phyloP scores from a whole-genome alignment of 2,329 filamentous ascomycete species.

The Xylaria sp. region DNA sequence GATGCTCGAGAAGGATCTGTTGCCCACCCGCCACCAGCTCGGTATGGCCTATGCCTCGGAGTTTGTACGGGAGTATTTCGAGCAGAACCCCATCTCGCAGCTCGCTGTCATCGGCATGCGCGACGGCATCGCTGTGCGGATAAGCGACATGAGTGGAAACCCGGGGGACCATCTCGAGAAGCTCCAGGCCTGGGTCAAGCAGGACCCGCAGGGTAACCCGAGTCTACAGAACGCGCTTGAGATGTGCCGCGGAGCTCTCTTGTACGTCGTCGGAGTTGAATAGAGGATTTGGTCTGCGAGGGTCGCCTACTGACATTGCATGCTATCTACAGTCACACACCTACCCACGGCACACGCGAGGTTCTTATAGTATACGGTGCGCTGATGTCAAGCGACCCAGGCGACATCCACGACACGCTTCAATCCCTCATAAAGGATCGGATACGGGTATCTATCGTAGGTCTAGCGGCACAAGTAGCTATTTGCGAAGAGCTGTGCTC shows the following conservation, averaged over 20 bases:
- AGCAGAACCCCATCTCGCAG: constrained; percentile 98
- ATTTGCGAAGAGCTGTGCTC: constrained; percentile 90
- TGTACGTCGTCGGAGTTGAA: constrained; percentile 61
- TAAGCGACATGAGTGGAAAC: constrained; percentile 92
- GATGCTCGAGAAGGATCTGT: constrained; percentile 94
- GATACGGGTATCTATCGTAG: constrained; percentile 89
- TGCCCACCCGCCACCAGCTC: constrained; percentile 86
- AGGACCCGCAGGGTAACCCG: constrained; percentile 77
- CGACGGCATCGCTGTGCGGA: constrained; percentile 84
- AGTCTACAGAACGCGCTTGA: constrained; percentile 95
- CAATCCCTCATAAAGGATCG: constrained; percentile 79
- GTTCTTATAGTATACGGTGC: constrained; percentile 93
- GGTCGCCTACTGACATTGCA: constrained; percentile 18
- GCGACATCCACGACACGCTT: constrained; percentile 94
- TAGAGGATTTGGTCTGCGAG: constrained; percentile 17
- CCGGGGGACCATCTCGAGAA: constrained; percentile 86
- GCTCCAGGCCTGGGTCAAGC: constrained; percentile 72
- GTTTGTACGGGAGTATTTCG: constrained; percentile 95
- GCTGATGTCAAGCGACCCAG: constrained; percentile 88
- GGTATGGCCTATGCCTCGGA: constrained; percentile 84
- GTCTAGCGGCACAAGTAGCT: constrained; percentile 88
- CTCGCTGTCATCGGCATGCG: constrained; percentile 92
- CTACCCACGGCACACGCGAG: constrained; percentile 91
- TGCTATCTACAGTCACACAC: constrained; percentile 73
- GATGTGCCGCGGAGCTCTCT: constrained; percentile 92